Conservation (phyloP, 768 basidiomycete species). For the Mycena capillaripes region DNA sequence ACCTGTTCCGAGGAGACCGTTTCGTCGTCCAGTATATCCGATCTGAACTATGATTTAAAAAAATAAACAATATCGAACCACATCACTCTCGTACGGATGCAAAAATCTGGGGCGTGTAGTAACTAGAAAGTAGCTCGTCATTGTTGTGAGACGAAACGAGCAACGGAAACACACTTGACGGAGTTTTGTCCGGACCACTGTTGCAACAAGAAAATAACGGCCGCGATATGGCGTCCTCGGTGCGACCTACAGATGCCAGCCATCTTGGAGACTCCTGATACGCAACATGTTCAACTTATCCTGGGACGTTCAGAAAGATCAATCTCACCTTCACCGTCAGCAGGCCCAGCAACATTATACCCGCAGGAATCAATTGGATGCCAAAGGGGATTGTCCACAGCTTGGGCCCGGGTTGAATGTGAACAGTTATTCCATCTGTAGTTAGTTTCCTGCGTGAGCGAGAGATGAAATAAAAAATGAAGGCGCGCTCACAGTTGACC, state of each 20-base stretch:
- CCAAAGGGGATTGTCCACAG: constrained; percentile 84
- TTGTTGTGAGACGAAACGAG: background rate
- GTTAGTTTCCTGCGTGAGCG: background rate
- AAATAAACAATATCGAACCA: background rate
- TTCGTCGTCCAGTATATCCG: constrained; percentile 71
- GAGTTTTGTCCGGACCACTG: constrained; percentile 91
- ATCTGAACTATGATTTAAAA: constrained; percentile 56
- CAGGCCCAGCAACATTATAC: constrained; percentile 77
- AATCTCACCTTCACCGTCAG: constrained; percentile 70
- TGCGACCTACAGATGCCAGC: constrained; percentile 75
- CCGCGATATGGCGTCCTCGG: constrained; percentile 79
- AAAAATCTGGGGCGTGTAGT: constrained; percentile 85
- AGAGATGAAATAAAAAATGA: constrained; percentile 1
- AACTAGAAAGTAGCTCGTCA: constrained; percentile 49
- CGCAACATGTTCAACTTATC: background rate
- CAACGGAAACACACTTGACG: constrained; percentile 58
- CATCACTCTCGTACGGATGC: constrained; percentile 59
- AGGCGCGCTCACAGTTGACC: constrained; percentile 70
- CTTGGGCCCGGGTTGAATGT: constrained; percentile 59
- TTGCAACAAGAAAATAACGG: constrained; percentile 83
- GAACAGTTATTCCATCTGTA: constrained; percentile 71
- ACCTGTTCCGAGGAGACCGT: constrained; percentile 79
- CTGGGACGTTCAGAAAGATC: constrained; percentile 9
- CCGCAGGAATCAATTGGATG: constrained; percentile 81
- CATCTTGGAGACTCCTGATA: constrained; percentile 81